Evolutionary conservation across 1,284 basidiomycete species (phyloP), one percentile per base, ranked within the genome.

Genomic region (Xerocomus cyaneibrunnescens): DNA sequence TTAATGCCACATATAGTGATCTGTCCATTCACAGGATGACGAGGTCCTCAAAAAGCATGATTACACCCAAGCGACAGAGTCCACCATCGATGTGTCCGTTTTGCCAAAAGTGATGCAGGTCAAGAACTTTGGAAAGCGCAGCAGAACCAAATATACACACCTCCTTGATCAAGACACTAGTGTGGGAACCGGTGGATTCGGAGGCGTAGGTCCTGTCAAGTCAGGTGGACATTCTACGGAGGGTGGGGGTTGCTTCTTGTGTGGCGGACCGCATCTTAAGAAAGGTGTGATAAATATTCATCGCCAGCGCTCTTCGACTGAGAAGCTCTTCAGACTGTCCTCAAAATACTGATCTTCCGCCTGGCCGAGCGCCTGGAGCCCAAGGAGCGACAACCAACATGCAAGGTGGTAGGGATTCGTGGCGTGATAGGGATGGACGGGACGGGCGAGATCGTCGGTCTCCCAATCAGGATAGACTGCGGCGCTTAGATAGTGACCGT

Each of bases 61-160:
- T 72, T 98, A 79, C 65, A 94, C 92, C 1, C 90, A 92, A 65
- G 87, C 90, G 17, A 98, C 94, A 5, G 85, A 87, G 67, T 90
- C 86, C 21, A 88, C 91, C 0, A 69, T 94, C 43, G 94, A 98
- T 68, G 84, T 96, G 37, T 86, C 88, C 7, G 61, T 89, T 56
- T 76, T 99, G 36, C 97, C 97, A 8, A 83, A 90, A 71, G 89
- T 98, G 55, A 96, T 99, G 94, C 97, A 99, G 75, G 94, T 97
- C 62, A 87, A 87, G 70, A 88, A 98, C 74, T 99, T 94, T 69
- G 97, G 97, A 44, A 96, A 94, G 72, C 85, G 89, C 53, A 84
- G 91, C 62, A 83, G 91, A 50, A 94, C 92, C 43, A 96, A 96
- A 74, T 99, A 97, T 66, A 98, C 96, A 17, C 95, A 99, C 73